These are phyloP conservation scores for Ceratobasidium papillatum DNA, from an alignment of 1,284 basidiomycete species.

Conservation along the genomic window DNA sequence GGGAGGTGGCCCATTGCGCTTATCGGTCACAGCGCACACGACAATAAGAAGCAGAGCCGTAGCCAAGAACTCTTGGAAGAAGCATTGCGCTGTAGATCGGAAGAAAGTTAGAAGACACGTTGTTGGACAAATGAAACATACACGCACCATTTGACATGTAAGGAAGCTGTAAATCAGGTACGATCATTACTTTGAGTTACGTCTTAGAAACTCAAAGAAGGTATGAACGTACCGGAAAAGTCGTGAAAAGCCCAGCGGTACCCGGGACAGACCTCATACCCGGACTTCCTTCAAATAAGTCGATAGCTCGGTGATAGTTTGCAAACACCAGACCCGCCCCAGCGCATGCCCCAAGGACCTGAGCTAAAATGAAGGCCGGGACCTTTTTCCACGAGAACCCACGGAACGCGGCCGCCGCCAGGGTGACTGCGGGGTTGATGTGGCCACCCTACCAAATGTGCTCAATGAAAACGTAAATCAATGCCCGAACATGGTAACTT, in stretches of 20 bases:
- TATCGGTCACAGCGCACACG: constrained; percentile 5
- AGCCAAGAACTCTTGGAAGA: constrained; percentile 7
- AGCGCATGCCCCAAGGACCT: constrained; percentile 72
- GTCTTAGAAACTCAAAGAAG: neutral
- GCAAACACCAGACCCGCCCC: constrained; percentile 77
- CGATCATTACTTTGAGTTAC: neutral
- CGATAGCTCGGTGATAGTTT: constrained; percentile 76
- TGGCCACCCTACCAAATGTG: constrained; percentile 65
- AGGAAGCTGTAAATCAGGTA: neutral
- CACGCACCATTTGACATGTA: constrained; percentile 45
- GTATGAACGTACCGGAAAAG: constrained; percentile 63
- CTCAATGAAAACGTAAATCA: neutral
- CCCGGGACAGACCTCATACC: constrained; percentile 63
- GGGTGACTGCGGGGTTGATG: constrained; percentile 78
- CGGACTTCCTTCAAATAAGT: constrained; percentile 69
- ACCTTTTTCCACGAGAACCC: constrained; percentile 82
- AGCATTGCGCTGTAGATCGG: constrained; percentile 11
- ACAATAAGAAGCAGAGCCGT: constrained; percentile 9
- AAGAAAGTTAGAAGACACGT: constrained; percentile 46
- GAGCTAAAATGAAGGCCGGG: constrained; percentile 67
- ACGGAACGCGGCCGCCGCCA: constrained; percentile 71
- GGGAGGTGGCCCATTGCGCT: constrained; percentile 10
- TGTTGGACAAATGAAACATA: neutral
- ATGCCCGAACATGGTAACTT: neutral
- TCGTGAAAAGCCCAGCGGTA: constrained; percentile 75